A percentile compares a stretch with the other conserved stretches of the same genome.
Conservation (phyloP, 768 basidiomycete genomes). For the Boletus sp. region DNA sequence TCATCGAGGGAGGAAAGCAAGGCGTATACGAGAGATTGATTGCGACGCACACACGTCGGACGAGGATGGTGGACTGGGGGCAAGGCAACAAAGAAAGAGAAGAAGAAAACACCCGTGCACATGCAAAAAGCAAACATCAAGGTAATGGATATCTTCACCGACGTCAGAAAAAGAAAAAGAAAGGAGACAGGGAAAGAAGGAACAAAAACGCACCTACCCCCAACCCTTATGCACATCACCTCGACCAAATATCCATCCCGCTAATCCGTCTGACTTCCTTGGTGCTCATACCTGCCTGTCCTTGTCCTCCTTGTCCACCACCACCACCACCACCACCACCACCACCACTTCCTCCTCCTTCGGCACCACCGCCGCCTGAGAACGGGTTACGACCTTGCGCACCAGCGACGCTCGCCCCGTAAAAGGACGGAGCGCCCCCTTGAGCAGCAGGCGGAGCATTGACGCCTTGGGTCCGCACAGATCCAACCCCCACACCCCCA, state of each 20-base stretch:
- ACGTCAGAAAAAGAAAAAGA: not conserved
- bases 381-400: constrained; percentile 41
- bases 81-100: not conserved
- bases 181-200: not conserved
- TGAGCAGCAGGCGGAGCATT: constrained; percentile 9
- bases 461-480: constrained; percentile 44
- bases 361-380: constrained; percentile 33
- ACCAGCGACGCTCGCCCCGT: constrained; percentile 57
- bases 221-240: constrained; percentile 41
- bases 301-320: constrained; percentile 25
- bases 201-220: not conserved
- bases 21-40: not conserved
- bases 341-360: constrained; percentile 23
- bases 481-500: constrained; percentile 22
- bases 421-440: constrained; percentile 51
- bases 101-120: not conserved
- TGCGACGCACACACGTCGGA: not conserved
- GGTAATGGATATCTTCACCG: constrained; percentile 14
- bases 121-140: constrained; percentile 1
- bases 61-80: not conserved
- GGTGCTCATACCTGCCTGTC: constrained; percentile 34
- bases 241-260: constrained; percentile 72
- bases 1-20: not conserved
- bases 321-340: no score
- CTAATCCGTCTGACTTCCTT: constrained; percentile 61